Evolutionary conservation across 1,284 basidiomycete species (phyloP), one percentile per base, ranked within the genome.

Genomic region (Microbotryomycetes sp.): DNA sequence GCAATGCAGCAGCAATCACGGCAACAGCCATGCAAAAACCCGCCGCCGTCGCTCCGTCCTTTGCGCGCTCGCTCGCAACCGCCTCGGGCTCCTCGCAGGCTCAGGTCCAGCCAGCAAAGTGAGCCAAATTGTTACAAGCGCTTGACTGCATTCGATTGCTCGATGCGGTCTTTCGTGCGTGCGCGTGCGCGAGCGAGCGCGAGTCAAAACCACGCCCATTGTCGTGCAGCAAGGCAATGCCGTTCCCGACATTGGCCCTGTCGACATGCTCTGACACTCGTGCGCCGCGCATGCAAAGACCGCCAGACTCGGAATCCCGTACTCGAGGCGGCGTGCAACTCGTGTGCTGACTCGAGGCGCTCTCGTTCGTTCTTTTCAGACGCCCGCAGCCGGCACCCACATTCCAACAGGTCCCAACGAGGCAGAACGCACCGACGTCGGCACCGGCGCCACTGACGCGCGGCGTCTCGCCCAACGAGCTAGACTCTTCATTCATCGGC

Each of bases 401-500:
- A 11, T 67, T 67, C 52, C 57, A 66, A 45, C 56, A 60, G 27
- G 35, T 52, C 15, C 60, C 66, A 52, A 3, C 50, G 16, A 52
- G n/a, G 28, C 50, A 13, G 11, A 29, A n/a, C 18, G 26, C 50
- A 13, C 31, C 61, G 30, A 57, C 59, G 7, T 52, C 52, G 49
- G 52, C 51, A 13, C 60, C 57, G 23, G 28, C 60, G 6, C 57
- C 61, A 3, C 61, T 65, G 47, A 29, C 53, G n/a, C 29, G 52
- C 30, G 24, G 41, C 7, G 26, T 71, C 9, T 68, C 70, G 41
- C 72, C 72, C 45, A 55, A 69, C 35, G 67, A 73, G 11, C 71
- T 78, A 62, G 77, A 78, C 62, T 62, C 71, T 52, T 74, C 73
- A 52, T 97, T 98, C 73, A 83, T 97, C 60, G 94, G 94, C 63